Evolutionary conservation across 108 stramenopile species (phyloP).

Genomic region (Mayamaea pseudoterrestris): DNA sequence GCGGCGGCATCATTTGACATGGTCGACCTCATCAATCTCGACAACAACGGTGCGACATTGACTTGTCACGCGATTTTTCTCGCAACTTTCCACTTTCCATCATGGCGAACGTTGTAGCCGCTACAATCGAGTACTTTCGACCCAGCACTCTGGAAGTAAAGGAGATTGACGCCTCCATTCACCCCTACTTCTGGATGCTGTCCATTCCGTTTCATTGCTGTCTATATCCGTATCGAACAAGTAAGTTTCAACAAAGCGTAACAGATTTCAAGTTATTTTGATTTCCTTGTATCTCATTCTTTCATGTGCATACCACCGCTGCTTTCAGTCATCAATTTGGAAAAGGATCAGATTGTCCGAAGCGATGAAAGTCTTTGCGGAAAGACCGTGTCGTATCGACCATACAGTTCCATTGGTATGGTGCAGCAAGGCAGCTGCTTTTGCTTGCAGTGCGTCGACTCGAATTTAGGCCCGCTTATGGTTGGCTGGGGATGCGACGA

Average conservation of each 20-base stretch:
- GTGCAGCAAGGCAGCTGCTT: background rate
- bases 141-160: background rate
- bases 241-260: background rate
- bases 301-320: background rate
- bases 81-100: too few species aligned
- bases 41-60: too few species aligned
- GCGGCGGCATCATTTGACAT: too few species aligned
- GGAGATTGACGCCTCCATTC: constrained; percentile 1
- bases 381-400: background rate
- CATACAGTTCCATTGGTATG: background rate
- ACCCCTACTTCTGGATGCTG: background rate
- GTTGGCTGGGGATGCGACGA: background rate
- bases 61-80: too few species aligned
- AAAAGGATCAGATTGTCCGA: background rate
- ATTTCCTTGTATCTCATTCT: background rate
- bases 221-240: constrained; percentile 9
- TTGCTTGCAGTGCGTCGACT: background rate
- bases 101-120: too few species aligned
- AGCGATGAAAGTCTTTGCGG: background rate
- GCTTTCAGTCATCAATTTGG: too few species aligned
- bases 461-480: background rate
- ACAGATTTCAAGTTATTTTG: background rate
- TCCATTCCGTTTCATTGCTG: constrained; percentile 1
- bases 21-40: too few species aligned
- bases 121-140: too few species aligned